Percentiles rank a stretch among this genome's conserved stretches.
Conservation (phyloP, 208 protist genomes). For the Blastocrithidia nonstop region DNA sequence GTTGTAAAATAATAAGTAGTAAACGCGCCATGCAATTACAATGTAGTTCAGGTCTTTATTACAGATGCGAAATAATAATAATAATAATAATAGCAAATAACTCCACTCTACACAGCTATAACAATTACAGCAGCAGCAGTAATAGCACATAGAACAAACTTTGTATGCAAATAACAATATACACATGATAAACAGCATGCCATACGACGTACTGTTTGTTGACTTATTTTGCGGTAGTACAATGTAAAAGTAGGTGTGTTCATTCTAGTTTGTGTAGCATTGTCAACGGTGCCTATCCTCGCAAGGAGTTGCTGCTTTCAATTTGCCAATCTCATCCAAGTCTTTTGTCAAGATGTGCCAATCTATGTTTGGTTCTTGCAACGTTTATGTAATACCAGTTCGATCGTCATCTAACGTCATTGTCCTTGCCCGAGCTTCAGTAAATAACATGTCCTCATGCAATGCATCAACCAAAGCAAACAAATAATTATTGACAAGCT, state of each 20-base stretch:
- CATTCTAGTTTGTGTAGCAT: slow-evolving; percentile 29
- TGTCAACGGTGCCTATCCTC: slow-evolving; percentile 29
- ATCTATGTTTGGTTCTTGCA: slow-evolving; percentile 32
- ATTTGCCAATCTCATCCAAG: slow-evolving; percentile 19
- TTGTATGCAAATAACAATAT: too few relatives aligned
- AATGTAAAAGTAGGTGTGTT: slow-evolving; percentile 17
- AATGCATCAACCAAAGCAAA: background rate
- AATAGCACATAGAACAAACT: too few relatives aligned
- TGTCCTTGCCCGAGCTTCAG: slow-evolving; percentile 36
- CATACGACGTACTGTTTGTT: slow-evolving; percentile 72
- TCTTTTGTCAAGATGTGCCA: slow-evolving; percentile 34
- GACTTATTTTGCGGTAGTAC: slow-evolving; percentile 71
- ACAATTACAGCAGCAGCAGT: too few relatives aligned
- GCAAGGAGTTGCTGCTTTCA: slow-evolving; percentile 68
- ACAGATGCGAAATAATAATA: too few relatives aligned
- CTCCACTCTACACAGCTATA: too few relatives aligned
- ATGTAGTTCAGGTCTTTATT: too few relatives aligned
- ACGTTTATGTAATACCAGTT: slow-evolving; percentile 52
- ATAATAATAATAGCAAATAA: too few relatives aligned
- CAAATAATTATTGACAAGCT: too few relatives aligned
- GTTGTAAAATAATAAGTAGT: too few relatives aligned
- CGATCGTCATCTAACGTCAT: slow-evolving; percentile 56
- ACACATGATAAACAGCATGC: too few relatives aligned
- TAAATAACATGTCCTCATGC: background rate
- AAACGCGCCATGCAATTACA: too few relatives aligned